Conservation (phyloP, 331 rosid species). For the Cucumis variabilis region DNA sequence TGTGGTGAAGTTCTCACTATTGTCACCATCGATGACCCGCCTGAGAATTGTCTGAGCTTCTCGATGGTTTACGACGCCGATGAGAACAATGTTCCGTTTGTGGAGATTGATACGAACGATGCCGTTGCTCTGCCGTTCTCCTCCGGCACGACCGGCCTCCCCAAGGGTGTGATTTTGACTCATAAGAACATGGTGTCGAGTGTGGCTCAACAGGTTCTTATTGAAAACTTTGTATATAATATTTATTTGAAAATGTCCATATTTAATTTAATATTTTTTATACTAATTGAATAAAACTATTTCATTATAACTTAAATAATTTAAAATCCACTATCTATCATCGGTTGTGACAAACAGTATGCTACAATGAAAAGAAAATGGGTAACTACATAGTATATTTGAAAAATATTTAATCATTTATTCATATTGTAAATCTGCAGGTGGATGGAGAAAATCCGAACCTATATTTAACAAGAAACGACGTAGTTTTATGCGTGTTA, state of each 20-base stretch:
- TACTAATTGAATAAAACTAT: too few relatives aligned
- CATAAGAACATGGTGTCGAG: conserved; percentile 77
- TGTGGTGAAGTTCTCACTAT: conserved; percentile 45
- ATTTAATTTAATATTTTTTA: too few relatives aligned
- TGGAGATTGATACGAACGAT: conserved; percentile 50
- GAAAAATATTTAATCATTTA: not conserved
- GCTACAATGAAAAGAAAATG: not conserved
- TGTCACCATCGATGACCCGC: conserved; percentile 67
- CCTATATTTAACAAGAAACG: conserved; percentile 56
- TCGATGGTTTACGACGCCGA: conserved; percentile 62
- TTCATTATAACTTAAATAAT: too few relatives aligned
- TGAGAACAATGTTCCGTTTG: conserved; percentile 45
- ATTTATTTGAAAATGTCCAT: too few relatives aligned
- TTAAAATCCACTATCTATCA: too few relatives aligned
- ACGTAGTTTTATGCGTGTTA: conserved; percentile 79
- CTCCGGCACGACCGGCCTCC: conserved; percentile 91
- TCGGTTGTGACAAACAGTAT: too few relatives aligned
- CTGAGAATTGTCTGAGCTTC: conserved; percentile 74
- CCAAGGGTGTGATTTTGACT: conserved; percentile 82
- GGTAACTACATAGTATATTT: not conserved
- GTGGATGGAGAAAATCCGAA: conserved; percentile 94
- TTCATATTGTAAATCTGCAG: not conserved
- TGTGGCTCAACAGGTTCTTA: conserved; percentile 62
- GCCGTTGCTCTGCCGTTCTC: conserved; percentile 86
- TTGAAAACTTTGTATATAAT: too few relatives aligned